These are phyloP conservation scores for Fusarium stilboides DNA, from an alignment of 2,329 filamentous ascomycete genomes.

Conservation along the genomic window DNA sequence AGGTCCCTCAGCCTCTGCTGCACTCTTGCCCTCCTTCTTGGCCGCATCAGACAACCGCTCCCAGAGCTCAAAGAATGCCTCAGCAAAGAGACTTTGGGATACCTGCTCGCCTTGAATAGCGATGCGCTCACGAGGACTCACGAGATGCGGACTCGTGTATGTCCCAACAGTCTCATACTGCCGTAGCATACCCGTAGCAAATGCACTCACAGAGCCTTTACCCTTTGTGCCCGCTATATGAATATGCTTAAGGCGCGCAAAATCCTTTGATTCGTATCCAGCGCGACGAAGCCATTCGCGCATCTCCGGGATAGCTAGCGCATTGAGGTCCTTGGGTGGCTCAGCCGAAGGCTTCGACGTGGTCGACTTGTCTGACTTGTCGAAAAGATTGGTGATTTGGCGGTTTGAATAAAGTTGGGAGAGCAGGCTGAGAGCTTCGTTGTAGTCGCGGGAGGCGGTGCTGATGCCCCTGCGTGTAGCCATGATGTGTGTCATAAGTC, in stretches of 20 bases:
- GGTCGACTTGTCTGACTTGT: slow-evolving; percentile 53
- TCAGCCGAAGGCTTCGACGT: slow-evolving; percentile 51
- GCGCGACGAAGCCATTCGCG: slow-evolving; percentile 81
- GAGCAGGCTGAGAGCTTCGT: slow-evolving; percentile 81
- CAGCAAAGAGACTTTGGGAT: slow-evolving; percentile 76
- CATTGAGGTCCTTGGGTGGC: slow-evolving; percentile 72
- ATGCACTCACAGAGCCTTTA: slow-evolving; percentile 90
- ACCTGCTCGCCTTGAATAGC: slow-evolving; percentile 82
- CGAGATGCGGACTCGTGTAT: slow-evolving; percentile 89
- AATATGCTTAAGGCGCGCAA: slow-evolving; percentile 68
- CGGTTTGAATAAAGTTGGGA: slow-evolving; percentile 86
- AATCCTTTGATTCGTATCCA: slow-evolving; percentile 73
- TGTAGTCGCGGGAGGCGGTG: slow-evolving; percentile 59
- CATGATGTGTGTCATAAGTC: slow-evolving; percentile 12
- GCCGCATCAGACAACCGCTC: slow-evolving; percentile 67
- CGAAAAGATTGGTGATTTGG: slow-evolving; percentile 70
- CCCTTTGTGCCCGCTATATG: slow-evolving; percentile 96
- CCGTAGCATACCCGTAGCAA: slow-evolving; percentile 83
- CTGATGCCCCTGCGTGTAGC: slow-evolving; percentile 21
- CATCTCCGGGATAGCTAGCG: slow-evolving; percentile 85
- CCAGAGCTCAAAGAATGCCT: slow-evolving; percentile 90
- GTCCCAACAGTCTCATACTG: slow-evolving; percentile 73
- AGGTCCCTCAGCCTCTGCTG: slow-evolving; percentile 67
- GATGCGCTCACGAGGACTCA: slow-evolving; percentile 88
- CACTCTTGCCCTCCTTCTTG: slow-evolving; percentile 49